Evolutionary conservation across 2,329 filamentous ascomycete species (phyloP).

Genomic region (Pseudogymnoascus sp.): DNA sequence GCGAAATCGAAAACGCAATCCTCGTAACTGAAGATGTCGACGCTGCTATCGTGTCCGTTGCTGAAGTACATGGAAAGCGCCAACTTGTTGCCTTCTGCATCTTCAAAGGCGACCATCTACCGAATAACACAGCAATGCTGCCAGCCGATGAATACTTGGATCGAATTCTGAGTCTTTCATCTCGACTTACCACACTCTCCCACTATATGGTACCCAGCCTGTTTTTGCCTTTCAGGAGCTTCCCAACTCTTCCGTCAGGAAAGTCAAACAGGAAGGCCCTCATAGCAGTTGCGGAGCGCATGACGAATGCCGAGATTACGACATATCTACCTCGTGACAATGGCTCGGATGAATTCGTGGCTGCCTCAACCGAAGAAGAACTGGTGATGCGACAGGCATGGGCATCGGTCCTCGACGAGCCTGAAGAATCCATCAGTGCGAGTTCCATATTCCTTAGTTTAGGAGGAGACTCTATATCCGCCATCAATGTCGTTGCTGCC

Average conservation of each 20-base stretch:
- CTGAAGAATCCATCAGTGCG: slow-evolving; percentile 24
- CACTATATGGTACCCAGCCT: not conserved
- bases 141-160: slow-evolving; percentile 2
- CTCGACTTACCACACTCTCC: not conserved
- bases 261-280: slow-evolving; percentile 1
- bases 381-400: slow-evolving; percentile 30
- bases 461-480: slow-evolving; percentile 39
- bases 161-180: not conserved
- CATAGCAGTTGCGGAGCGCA: not conserved
- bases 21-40: not conserved
- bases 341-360: not conserved
- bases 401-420: slow-evolving; percentile 34
- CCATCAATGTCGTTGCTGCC: slow-evolving; percentile 26
- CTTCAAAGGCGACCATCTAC: slow-evolving; percentile 4
- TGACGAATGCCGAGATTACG: not conserved
- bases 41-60: not conserved
- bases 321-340: not conserved
- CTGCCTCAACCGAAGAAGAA: slow-evolving; percentile 17
- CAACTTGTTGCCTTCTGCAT: slow-evolving; percentile 6
- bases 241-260: not conserved
- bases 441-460: slow-evolving; percentile 32
- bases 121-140: slow-evolving; percentile 1
- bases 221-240: not conserved
- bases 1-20: slow-evolving; percentile 33
- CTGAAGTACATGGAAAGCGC: slow-evolving; percentile 5